A percentile compares a stretch with the other conserved stretches of the same genome.
Evolutionary conservation across 2,329 filamentous ascomycete species (phyloP).

Genomic region (Gnomoniopsis smithogilvyi): DNA sequence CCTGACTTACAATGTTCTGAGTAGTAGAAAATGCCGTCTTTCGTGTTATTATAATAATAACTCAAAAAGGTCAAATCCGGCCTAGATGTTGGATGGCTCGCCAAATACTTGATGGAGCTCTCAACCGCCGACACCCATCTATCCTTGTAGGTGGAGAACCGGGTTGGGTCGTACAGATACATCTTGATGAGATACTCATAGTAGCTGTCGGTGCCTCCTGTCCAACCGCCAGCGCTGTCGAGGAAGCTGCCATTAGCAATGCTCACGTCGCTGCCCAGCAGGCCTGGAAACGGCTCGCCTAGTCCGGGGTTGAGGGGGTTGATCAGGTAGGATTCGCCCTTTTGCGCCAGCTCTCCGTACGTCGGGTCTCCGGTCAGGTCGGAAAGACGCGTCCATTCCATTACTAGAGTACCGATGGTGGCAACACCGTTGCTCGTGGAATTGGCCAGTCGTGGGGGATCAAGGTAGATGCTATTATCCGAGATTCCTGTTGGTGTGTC

Average conservation of each 20-base stretch:
- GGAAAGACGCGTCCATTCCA: conserved; percentile 81
- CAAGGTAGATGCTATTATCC: conserved; percentile 63
- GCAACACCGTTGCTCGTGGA: conserved; percentile 67
- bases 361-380: conserved; percentile 67
- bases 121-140: conserved; percentile 74
- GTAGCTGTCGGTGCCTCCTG: conserved; percentile 73
- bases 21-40: conserved; percentile 28
- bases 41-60: conserved; percentile 44
- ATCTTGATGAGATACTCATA: conserved; percentile 94
- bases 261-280: conserved; percentile 67
- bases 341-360: conserved; percentile 66
- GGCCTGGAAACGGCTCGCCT: conserved; percentile 71
- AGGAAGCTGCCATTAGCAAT: conserved; percentile 64
- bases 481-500: conserved; percentile 73
- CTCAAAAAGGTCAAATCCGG: conserved; percentile 72
- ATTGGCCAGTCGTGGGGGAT: conserved; percentile 45
- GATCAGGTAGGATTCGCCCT: conserved; percentile 67
- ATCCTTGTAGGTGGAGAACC: conserved; percentile 65
- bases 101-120: conserved; percentile 68
- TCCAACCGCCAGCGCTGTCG: conserved; percentile 70
- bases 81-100: conserved; percentile 62
- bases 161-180: conserved; percentile 71
- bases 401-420: conserved; percentile 71
- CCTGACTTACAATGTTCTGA: conserved; percentile 48
- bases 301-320: conserved; percentile 54